Evolutionary conservation across 805 yeast species (phyloP).

Genomic region (Kodamaea neixiangensis): DNA sequence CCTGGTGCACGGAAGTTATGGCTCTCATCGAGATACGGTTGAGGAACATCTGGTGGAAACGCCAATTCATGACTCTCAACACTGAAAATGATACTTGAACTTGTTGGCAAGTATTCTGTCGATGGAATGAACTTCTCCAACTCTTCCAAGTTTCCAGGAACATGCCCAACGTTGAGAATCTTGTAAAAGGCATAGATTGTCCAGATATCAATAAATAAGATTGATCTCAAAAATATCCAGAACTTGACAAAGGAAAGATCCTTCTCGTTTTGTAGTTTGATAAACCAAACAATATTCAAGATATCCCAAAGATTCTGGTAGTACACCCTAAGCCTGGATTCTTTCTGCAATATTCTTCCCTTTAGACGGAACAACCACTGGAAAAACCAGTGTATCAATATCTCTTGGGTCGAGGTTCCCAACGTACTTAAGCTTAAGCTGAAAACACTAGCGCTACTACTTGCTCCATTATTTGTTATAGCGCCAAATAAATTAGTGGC

Average conservation of each 20-base stretch:
- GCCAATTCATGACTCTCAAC: conserved; percentile 30
- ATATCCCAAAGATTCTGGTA: neutral
- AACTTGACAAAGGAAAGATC: neutral
- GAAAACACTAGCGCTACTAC: neutral
- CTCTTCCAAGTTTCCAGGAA: neutral
- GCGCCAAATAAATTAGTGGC: neutral
- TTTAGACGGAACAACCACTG: neutral
- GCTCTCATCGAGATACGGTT: conserved; percentile 44
- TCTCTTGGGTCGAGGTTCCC: neutral
- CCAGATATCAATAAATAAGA: neutral
- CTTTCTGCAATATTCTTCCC: neutral
- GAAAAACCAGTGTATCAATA: neutral
- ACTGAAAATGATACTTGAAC: conserved; percentile 24
- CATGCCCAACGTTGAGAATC: neutral
- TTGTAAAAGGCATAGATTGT: neutral
- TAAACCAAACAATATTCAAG: neutral
- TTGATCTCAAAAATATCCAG: neutral
- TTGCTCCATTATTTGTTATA: neutral
- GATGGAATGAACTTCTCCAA: neutral
- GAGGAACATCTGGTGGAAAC: conserved; percentile 43
- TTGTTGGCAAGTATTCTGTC: neutral
- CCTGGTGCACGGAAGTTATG: conserved; percentile 41
- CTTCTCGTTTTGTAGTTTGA: neutral
- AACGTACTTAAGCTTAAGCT: neutral
- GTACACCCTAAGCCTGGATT: neutral